Conservation (phyloP, 495 filamentous ascomycete species). For the Penicillium soppii region DNA sequence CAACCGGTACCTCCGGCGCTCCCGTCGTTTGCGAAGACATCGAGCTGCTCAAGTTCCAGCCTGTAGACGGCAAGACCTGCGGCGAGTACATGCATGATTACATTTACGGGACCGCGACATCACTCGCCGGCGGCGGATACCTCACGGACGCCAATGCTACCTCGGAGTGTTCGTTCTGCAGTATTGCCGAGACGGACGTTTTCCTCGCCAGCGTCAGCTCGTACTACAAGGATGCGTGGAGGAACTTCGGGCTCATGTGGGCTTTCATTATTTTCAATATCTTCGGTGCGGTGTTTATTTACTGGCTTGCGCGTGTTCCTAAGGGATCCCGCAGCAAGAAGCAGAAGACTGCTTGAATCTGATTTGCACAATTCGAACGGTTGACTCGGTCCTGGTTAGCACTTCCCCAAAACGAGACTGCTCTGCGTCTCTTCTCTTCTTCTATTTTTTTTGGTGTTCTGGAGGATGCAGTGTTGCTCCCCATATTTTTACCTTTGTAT, state of each 20-base stretch:
- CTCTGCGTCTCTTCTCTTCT: constrained; percentile 2
- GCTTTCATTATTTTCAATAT: constrained; percentile 75
- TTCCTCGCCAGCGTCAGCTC: constrained; percentile 54
- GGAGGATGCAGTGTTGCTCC: neutral
- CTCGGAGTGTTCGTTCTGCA: constrained; percentile 61
- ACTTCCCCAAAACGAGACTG: too few relatives aligned
- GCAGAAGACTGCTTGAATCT: constrained; percentile 9
- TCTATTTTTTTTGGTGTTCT: neutral
- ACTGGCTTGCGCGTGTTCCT: constrained; percentile 77
- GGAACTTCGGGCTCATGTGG: constrained; percentile 68
- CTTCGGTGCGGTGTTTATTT: constrained; percentile 63
- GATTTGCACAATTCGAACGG: neutral
- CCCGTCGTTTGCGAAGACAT: constrained; percentile 54
- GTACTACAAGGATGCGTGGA: constrained; percentile 62
- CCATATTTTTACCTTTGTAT: neutral
- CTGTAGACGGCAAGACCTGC: constrained; percentile 54
- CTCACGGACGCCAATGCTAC: constrained; percentile 52
- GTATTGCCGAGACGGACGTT: constrained; percentile 56
- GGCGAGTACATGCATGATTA: constrained; percentile 54
- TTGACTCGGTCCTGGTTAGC: too few relatives aligned
- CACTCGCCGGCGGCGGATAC: constrained; percentile 44
- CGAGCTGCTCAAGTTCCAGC: constrained; percentile 56
- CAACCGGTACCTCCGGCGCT: constrained; percentile 59
- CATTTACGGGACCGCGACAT: constrained; percentile 20
- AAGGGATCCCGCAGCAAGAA: constrained; percentile 52